Percentiles rank a stretch among this genome's conserved stretches.
These are phyloP conservation scores for Pseudogymnoascus sp. DNA, from an alignment of 2,329 filamentous ascomycete species.

Conservation along the genomic window DNA sequence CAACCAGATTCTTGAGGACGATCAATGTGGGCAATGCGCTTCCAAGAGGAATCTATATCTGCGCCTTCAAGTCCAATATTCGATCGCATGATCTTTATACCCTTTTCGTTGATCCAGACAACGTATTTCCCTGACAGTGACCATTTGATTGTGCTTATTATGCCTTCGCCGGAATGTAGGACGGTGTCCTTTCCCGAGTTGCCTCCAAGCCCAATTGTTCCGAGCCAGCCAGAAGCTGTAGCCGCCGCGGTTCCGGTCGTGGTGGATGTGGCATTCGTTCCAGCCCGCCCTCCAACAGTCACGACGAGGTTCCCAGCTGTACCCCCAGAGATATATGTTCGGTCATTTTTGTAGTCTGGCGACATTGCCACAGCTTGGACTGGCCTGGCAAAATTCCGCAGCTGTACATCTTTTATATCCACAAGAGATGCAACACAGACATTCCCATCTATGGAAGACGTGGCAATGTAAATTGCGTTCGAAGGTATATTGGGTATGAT, in stretches of 20 bases:
- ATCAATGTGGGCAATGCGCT: conserved; percentile 85
- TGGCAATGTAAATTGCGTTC: conserved; percentile 88
- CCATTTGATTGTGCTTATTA: conserved; percentile 89
- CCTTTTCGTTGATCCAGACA: conserved; percentile 92
- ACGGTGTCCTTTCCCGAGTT: conserved; percentile 79
- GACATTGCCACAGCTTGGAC: conserved; percentile 91
- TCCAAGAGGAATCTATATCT: conserved; percentile 83
- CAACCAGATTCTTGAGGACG: conserved; percentile 78
- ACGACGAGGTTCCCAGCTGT: conserved; percentile 80
- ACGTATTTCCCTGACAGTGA: conserved; percentile 87
- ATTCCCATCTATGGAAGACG: conserved; percentile 90
- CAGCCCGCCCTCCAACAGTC: conserved; percentile 71
- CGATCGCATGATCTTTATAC: conserved; percentile 95
- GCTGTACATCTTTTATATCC: conserved; percentile 79
- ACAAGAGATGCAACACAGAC: conserved; percentile 84
- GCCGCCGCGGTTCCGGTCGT: conserved; percentile 77
- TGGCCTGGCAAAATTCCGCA: conserved; percentile 89
- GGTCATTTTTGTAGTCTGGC: conserved; percentile 84
- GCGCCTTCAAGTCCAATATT: conserved; percentile 70
- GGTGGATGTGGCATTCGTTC: conserved; percentile 74
- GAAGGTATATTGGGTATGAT: conserved; percentile 67
- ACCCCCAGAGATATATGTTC: conserved; percentile 84
- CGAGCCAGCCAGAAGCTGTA: conserved; percentile 82
- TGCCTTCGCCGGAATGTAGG: conserved; percentile 84
- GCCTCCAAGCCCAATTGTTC: conserved; percentile 71